Conservation (phyloP, 75 land plant genomes). For the Selaginella tamariscina region DNA sequence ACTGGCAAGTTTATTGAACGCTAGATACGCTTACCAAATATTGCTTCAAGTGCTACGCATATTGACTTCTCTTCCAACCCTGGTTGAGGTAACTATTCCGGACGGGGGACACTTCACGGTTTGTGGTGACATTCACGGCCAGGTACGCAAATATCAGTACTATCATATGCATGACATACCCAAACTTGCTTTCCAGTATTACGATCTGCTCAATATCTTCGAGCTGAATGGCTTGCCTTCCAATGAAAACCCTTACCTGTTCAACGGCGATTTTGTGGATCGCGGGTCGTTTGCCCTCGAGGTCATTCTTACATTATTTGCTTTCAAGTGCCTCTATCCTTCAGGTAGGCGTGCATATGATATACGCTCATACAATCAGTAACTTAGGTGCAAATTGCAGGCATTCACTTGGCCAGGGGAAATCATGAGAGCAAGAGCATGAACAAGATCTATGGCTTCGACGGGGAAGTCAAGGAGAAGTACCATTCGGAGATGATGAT, state of each 20-base stretch:
- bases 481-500: conserved; percentile 10
- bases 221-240: conserved; percentile 8
- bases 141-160: too few relatives aligned
- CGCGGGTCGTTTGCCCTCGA: background rate
- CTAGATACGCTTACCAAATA: conserved; percentile 88
- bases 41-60: conserved; percentile 56
- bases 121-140: conserved; percentile 99
- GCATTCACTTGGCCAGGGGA: conserved; percentile 76
- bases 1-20: background rate
- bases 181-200: conserved; percentile 12
- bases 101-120: conserved; percentile 81
- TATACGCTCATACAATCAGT: background rate
- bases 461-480: conserved; percentile 91
- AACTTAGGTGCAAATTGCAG: conserved; percentile 29
- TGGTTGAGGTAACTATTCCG: conserved; percentile 72
- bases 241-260: conserved; percentile 4
- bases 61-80: conserved; percentile 57
- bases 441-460: conserved; percentile 99
- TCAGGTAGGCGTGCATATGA: background rate
- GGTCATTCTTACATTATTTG: conserved; percentile 2
- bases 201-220: conserved; percentile 5
- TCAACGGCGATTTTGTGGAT: conserved; percentile 12
- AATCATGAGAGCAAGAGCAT: conserved; percentile 97
- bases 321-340: conserved; percentile 10
- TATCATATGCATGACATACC: too few relatives aligned